These are phyloP conservation scores for Daedaleopsis nitida DNA, from an alignment of 768 basidiomycete species.

Conservation along the genomic window DNA sequence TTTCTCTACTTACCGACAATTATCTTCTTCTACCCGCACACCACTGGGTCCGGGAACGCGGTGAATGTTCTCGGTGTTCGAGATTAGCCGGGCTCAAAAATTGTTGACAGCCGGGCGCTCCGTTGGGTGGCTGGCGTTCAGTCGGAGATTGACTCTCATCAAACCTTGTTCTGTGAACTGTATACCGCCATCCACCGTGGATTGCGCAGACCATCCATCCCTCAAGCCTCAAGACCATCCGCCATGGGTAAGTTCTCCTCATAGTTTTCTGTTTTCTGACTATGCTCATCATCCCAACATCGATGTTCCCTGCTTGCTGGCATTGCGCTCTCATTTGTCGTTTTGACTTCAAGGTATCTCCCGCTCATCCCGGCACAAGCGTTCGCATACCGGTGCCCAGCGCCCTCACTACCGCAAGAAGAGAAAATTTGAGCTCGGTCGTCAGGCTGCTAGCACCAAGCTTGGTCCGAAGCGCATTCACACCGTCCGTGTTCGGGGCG, in stretches of 20 bases:
- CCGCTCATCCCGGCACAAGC: slow-evolving; percentile 96
- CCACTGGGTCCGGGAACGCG: too few species aligned
- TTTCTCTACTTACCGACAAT: too few species aligned
- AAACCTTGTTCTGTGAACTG: slow-evolving; percentile 43
- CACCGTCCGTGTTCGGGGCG: slow-evolving; percentile 92
- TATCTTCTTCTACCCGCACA: too few species aligned
- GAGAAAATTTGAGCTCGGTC: slow-evolving; percentile 99
- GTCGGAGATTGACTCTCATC: slow-evolving; percentile 30
- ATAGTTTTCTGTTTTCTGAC: background rate
- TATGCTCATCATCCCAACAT: background rate
- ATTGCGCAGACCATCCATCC: slow-evolving; percentile 44
- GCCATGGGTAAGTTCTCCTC: slow-evolving; percentile 63
- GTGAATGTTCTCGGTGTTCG: too few species aligned
- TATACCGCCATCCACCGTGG: slow-evolving; percentile 54
- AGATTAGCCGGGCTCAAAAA: too few species aligned
- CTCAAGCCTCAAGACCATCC: slow-evolving; percentile 70
- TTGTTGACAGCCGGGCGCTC: too few species aligned
- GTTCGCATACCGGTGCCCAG: slow-evolving; percentile 89
- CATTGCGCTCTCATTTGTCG: background rate
- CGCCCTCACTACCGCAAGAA: slow-evolving; percentile 98
- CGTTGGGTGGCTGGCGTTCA: slow-evolving; percentile 7
- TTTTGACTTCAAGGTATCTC: slow-evolving; percentile 80
- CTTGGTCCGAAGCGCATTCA: slow-evolving; percentile 95
- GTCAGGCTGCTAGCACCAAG: slow-evolving; percentile 97
- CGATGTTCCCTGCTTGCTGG: background rate